Conservation (phyloP, 257 asterid genomes). For the Coffea canephora region DNA sequence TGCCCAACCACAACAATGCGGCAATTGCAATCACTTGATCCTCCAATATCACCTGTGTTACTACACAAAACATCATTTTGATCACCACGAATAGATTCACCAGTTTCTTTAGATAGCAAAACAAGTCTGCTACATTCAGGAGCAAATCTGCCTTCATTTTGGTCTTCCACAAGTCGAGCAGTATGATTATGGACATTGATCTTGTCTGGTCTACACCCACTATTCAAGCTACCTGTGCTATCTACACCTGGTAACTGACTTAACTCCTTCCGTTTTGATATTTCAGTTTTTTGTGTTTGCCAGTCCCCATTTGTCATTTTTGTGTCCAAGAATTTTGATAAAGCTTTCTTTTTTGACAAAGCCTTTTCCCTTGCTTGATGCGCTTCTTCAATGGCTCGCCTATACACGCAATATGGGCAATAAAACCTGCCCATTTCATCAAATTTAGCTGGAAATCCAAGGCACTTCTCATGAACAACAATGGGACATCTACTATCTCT, state of each 20-base stretch:
- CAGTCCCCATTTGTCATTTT: conserved; percentile 26
- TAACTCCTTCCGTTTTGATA: conserved; percentile 21
- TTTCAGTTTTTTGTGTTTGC: conserved; percentile 24
- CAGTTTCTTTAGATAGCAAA: no score
- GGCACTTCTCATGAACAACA: conserved; percentile 60
- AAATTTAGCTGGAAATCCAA: conserved; percentile 50
- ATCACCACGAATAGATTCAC: neutral
- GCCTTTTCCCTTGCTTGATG: conserved; percentile 52
- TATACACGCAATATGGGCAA: conserved; percentile 75
- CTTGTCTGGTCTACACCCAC: conserved; percentile 11
- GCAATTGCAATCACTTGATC: conserved; percentile 10
- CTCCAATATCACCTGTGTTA: neutral
- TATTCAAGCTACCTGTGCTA: conserved; percentile 3
- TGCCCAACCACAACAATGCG: conserved; percentile 15
- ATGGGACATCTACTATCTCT: conserved; percentile 61
- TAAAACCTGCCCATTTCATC: conserved; percentile 55
- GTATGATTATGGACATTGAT: conserved; percentile 15
- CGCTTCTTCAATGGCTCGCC: conserved; percentile 44
- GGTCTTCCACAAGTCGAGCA: conserved; percentile 20
- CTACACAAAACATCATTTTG: conserved; percentile 12
- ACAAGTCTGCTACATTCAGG: conserved; percentile 16
- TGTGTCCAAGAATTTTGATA: conserved; percentile 46
- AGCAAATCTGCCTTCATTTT: conserved; percentile 17
- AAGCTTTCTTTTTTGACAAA: conserved; percentile 52
- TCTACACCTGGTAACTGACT: conserved; percentile 18